Evolutionary conservation across 2,329 filamentous ascomycete species (phyloP), one percentile per base, ranked within the genome.

Genomic region (Ophiostoma angusticollis): DNA sequence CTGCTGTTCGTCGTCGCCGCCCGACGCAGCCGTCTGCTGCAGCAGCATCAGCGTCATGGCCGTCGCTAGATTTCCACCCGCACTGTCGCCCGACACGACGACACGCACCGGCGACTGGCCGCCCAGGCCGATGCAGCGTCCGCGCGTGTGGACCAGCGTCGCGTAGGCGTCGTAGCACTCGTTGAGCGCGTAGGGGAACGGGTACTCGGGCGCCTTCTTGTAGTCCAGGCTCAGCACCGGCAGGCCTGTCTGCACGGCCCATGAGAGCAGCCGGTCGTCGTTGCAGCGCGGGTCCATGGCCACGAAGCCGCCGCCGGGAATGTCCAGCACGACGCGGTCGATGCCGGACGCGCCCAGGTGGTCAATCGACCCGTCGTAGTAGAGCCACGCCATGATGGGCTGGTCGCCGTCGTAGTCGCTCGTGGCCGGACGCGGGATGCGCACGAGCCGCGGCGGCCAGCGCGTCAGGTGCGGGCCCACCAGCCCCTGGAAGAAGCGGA

Each of bases 211-310:
- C 0, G 84, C 84, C 54, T 91, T 91, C 49, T 72, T 74, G 60
- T 98, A 98, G 54, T 98, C 86, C 42, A 98, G 60, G 50, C 89
- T 94, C 40, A 98, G 61, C 6, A 98, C 72, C 0, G 91, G 89
- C n/a, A 94, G 58, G 0, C 86, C 84, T 0, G 84, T 84, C 57
- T 83, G 87, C 13, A 81, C 82, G 0, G 91, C 85, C 91, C 91
- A 98, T 2, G 83, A 78, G 49, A 94, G 75, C 14, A 98, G 67
- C 58, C 93, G 93, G 58, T 98, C 91, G 54, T 98, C 91, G 51
- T 93, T 86, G 51, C 80, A 84, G 33, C 91, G 69, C n/a, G 91
- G 91, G 42, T 84, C 78, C 91, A 98, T 98, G 14, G 91, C 87
- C 11, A 98, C 87, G 48, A 93, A 98, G 0, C 91, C 91, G 23